Base-by-base conservation (phyloP, 441 rosid species). In the Gossypium schwendimanii region DNA sequence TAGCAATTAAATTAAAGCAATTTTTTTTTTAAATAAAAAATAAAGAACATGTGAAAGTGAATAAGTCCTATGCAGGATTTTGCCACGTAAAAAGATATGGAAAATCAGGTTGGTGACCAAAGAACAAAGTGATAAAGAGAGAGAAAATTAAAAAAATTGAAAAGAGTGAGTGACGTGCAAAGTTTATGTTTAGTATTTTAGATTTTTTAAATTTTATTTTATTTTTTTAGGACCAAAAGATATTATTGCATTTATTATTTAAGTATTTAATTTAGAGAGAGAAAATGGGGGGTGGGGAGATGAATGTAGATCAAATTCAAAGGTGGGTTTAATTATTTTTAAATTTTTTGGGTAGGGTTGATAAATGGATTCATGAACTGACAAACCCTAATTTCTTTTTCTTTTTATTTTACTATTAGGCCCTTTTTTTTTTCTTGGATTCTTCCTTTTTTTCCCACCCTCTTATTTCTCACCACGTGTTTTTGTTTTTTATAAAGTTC, bases 31-130 rank as follows among this genome's bases (percentile, higher is more conserved):
- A 5, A 33, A 33, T 1, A 33, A 59, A 59, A n/a, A 55, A 24
- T 1, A 20, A 53, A 55, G 3, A 20, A 55, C 20, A 55, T 36
- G 33, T 70, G 6, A 70, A 55, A 39, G 53, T 20, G 63, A 33
- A 39, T 0, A 8, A 23, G 73, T 24, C 70, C 52, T 15, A 20
- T 4, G 63, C 39, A 62, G 28, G 28, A 45, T 4, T 52, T 33
- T 69, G 78, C 33, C 68, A 70, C 63, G 75, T 73, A 53, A 57
- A 73, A 73, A 23, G 72, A 17, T 58, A 1, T 39, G 17, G 55
- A 68, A 58, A 23, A 58, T 53, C 24, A 23, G 73, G 76, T 59
- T 63, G 73, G 78, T 59, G 60, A 64, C 75, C 75, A 65, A 78
- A 58, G 39, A n/a, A 8, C 63, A 58, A 24, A 12, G 31, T 21